Evolutionary conservation across 192 early-diverging fungal genomes (phyloP).

Genomic region (Backusella sp.): DNA sequence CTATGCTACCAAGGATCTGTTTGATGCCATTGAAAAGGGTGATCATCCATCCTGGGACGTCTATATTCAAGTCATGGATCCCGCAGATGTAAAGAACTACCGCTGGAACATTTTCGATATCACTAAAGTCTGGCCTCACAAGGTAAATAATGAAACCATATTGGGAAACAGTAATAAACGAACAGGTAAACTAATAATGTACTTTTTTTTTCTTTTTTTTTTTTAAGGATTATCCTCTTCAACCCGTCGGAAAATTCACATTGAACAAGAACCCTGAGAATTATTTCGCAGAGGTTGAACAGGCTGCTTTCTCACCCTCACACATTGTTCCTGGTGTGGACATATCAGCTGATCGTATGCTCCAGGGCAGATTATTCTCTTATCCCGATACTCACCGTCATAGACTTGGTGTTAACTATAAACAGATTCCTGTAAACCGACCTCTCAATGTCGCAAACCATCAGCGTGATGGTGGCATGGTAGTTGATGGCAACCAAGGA

Average conservation of each 20-base stretch:
- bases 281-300: slow-evolving; percentile 85
- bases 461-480: slow-evolving; percentile 75
- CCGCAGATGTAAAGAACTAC: slow-evolving; percentile 67
- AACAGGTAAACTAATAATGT: background rate
- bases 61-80: slow-evolving; percentile 70
- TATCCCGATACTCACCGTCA: slow-evolving; percentile 85
- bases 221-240: slow-evolving; percentile 64
- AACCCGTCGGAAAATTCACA: slow-evolving; percentile 74
- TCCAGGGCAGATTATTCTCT: slow-evolving; percentile 83
- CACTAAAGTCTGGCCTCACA: slow-evolving; percentile 81
- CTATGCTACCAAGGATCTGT: slow-evolving; percentile 72
- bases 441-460: slow-evolving; percentile 63
- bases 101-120: slow-evolving; percentile 77
- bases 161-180: background rate
- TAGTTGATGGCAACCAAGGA: slow-evolving; percentile 54
- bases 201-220: too few relatives aligned
- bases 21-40: slow-evolving; percentile 64
- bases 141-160: slow-evolving; percentile 25
- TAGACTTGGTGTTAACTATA: slow-evolving; percentile 78
- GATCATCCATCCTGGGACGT: slow-evolving; percentile 74
- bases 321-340: slow-evolving; percentile 82
- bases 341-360: slow-evolving; percentile 72
- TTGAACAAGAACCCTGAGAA: slow-evolving; percentile 82
- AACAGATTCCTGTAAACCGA: slow-evolving; percentile 78
- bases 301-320: slow-evolving; percentile 76